These are phyloP conservation scores for Astragalus glycyphyllos DNA, from an alignment of 306 rosid species.

Conservation along the genomic window DNA sequence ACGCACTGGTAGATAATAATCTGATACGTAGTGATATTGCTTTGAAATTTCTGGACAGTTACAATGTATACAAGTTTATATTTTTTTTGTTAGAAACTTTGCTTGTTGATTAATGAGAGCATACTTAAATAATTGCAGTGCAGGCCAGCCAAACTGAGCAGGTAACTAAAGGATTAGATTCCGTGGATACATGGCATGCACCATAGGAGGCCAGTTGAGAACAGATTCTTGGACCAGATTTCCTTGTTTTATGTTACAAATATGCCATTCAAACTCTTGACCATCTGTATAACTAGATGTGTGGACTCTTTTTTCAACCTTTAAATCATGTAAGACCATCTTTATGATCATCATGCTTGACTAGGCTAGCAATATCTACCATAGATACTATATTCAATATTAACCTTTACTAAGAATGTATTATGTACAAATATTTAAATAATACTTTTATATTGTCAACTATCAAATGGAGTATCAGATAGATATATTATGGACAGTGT, in stretches of 20 bases:
- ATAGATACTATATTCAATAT: not conserved
- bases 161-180: conserved; percentile 58
- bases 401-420: not conserved
- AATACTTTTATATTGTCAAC: conserved; percentile 11
- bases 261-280: conserved; percentile 27
- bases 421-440: not conserved
- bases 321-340: conserved; percentile 11
- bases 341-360: conserved; percentile 1
- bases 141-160: conserved; percentile 77
- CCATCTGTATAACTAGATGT: not conserved
- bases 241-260: conserved; percentile 20
- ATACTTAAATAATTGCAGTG: no score
- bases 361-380: not conserved
- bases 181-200: not conserved
- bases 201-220: not conserved
- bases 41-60: not conserved
- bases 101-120: no score
- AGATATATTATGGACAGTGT: not conserved
- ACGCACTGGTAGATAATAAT: not conserved
- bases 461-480: conserved; percentile 7
- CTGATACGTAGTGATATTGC: not conserved
- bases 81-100: conserved; percentile 1
- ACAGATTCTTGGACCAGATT: conserved; percentile 11
- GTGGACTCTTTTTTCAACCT: conserved; percentile 2
- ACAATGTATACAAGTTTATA: not conserved